Percentiles rank a stretch among this genome's conserved stretches.
Evolutionary conservation across 225 moss, liverwort and hornwort genomes (phyloP).

Genomic region (Rhytidiadelphus loreus): DNA sequence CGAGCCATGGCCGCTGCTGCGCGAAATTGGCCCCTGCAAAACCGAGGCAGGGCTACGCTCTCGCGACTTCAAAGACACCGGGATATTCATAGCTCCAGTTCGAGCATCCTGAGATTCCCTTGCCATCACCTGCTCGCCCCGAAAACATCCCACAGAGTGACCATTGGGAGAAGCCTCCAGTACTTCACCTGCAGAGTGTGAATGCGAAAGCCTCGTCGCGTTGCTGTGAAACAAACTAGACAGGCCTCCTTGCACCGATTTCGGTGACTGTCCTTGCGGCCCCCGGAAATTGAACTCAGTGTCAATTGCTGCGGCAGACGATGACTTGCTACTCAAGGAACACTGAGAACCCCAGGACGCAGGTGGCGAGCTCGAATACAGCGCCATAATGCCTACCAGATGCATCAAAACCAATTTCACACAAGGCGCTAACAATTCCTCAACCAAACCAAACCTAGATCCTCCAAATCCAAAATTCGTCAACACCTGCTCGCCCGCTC

Average conservation of each 20-base stretch:
- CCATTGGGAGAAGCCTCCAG: neutral
- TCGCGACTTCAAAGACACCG: neutral
- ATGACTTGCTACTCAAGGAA: neutral
- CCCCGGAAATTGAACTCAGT: neutral
- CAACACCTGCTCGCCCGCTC: neutral
- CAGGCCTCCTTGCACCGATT: neutral
- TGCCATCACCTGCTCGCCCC: neutral
- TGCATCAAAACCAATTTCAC: neutral
- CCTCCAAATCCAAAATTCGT: neutral
- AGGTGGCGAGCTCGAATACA: neutral
- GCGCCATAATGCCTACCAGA: neutral
- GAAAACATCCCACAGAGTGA: neutral
- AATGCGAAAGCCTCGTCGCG: neutral
- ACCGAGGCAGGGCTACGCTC: neutral
- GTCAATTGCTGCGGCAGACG: neutral
- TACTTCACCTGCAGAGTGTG: neutral
- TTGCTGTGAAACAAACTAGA: neutral
- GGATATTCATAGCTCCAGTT: neutral
- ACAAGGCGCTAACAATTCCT: neutral
- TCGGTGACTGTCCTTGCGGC: neutral
- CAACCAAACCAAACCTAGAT: neutral
- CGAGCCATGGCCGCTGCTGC: neutral
- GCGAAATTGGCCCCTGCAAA: neutral
- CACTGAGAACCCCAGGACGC: neutral
- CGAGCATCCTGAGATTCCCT: neutral